These are phyloP conservation scores for Colletotrichum musae DNA, from an alignment of 2,329 filamentous ascomycete genomes.

Conservation along the genomic window DNA sequence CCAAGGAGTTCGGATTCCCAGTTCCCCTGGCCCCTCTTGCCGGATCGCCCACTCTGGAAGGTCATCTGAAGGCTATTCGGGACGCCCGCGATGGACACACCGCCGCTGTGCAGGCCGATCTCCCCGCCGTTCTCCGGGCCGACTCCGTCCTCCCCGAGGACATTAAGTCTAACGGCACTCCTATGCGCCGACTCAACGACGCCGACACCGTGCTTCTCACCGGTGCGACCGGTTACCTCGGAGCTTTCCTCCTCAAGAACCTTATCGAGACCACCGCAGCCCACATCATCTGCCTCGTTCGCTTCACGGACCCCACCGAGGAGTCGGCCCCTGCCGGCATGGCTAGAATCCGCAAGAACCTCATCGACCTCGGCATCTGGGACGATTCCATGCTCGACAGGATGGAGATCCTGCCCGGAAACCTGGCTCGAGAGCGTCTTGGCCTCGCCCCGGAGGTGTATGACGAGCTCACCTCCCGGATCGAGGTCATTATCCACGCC, in stretches of 20 bases:
- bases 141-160: slow-evolving; percentile 79
- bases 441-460: slow-evolving; percentile 78
- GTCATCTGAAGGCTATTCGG: slow-evolving; percentile 80
- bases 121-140: slow-evolving; percentile 77
- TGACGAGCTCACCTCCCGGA: slow-evolving; percentile 72
- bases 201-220: slow-evolving; percentile 80
- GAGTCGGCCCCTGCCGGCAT: slow-evolving; percentile 77
- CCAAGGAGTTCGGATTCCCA: slow-evolving; percentile 79
- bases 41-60: slow-evolving; percentile 78
- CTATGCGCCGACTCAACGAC: slow-evolving; percentile 72
- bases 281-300: slow-evolving; percentile 80
- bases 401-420: slow-evolving; percentile 81
- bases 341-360: slow-evolving; percentile 80
- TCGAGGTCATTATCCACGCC: slow-evolving; percentile 83
- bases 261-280: slow-evolving; percentile 78
- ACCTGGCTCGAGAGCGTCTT: slow-evolving; percentile 77
- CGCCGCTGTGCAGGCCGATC: slow-evolving; percentile 81
- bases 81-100: slow-evolving; percentile 80
- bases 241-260: slow-evolving; percentile 80
- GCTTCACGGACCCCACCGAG: slow-evolving; percentile 77
- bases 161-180: slow-evolving; percentile 70
- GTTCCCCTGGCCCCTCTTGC: slow-evolving; percentile 80
- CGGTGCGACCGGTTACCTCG: slow-evolving; percentile 82
- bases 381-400: slow-evolving; percentile 83
- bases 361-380: slow-evolving; percentile 86